Base-by-base conservation (phyloP, 1,284 basidiomycete genomes). In the Ceratobasidium sp. region DNA sequence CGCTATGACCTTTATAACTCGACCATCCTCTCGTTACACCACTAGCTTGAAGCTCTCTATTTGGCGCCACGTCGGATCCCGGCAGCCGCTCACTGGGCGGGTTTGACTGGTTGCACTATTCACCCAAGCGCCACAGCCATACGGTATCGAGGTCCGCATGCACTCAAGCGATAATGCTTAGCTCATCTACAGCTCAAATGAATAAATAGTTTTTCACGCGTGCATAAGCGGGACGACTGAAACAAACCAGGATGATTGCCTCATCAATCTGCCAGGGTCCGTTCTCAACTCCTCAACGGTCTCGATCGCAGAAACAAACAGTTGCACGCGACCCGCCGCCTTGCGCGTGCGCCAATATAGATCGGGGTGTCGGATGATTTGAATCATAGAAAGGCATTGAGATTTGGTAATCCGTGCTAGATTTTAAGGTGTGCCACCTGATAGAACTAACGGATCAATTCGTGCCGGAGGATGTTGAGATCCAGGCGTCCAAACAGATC, bases 201-300 rank as follows among this genome's bases (percentile, higher is more conserved):
- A 17, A 15, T 33, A 28, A 40, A 28, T 1, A 38, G 4, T 7
- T 48, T 17, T 50, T 42, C 23, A 38, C 48, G 5, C 15, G 28
- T 42, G 15, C 48, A 17, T 4, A 68, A 50, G 50, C 66, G 66
- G 28, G n/a, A 68, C 17, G 17, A 52, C 50, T 68, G 50, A 68
- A 50, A 50, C 44, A 33, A 52, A 52, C 26, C 5, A 6, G n/a
- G 13, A 13, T 7, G n/a, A 23, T 17, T 10, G 28, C 50, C n/a
- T n/a, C 40, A 50, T 26, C 46, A 38, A 33, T 46, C 20, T 38
- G n/a, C 15, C 42, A 50, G 50, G 66, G 28, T 68, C 66, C 66
- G 66, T 26, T 26, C 66, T 68, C 66, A 52, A 68, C 66, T 68
- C 9, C 66, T 15, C 15, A 1, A 20, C n/a, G 28, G 28, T 33